phyloP scores from a whole-genome alignment of 495 filamentous ascomycete species.

The Penicillium taxi region DNA sequence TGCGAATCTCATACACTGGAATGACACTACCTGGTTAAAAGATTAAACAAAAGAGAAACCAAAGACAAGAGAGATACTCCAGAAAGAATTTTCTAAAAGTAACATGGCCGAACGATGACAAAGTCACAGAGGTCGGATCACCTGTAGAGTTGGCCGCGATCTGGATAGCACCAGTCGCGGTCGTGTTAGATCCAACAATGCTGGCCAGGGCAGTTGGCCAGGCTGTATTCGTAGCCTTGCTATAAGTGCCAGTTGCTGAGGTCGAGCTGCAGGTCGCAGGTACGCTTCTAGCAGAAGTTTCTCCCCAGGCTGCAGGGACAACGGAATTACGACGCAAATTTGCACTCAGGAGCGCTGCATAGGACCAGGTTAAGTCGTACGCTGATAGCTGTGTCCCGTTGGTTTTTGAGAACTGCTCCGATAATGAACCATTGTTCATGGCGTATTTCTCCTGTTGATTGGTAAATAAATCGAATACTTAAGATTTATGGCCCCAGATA shows the following conservation, averaged over 20 bases:
- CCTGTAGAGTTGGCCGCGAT: not conserved
- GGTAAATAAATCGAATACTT: not conserved
- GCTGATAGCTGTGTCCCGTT: slow-evolving; percentile 49
- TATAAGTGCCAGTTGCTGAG: slow-evolving; percentile 52
- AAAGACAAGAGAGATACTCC: too few relatives aligned
- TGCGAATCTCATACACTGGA: too few relatives aligned
- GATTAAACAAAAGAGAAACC: too few relatives aligned
- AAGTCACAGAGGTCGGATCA: not conserved
- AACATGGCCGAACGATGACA: too few relatives aligned
- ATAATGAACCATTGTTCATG: slow-evolving; percentile 44
- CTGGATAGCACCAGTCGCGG: too few relatives aligned
- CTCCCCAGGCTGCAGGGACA: slow-evolving; percentile 50
- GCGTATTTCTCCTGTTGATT: slow-evolving; percentile 31
- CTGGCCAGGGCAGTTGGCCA: slow-evolving; percentile 51
- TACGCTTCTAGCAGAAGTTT: slow-evolving; percentile 42
- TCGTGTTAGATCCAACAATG: slow-evolving; percentile 13
- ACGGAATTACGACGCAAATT: slow-evolving; percentile 40
- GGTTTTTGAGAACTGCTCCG: slow-evolving; percentile 53
- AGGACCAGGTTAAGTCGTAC: slow-evolving; percentile 46
- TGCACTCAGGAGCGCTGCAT: slow-evolving; percentile 43
- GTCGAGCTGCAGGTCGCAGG: slow-evolving; percentile 46
- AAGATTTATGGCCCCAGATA: not conserved
- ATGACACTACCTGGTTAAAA: too few relatives aligned
- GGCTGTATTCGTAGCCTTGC: slow-evolving; percentile 40
- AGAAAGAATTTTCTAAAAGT: too few relatives aligned